Percentiles rank a stretch among this genome's conserved stretches.
These are phyloP conservation scores for Aeminium ludgeri DNA, from an alignment of 495 filamentous ascomycete genomes.

Conservation along the genomic window DNA sequence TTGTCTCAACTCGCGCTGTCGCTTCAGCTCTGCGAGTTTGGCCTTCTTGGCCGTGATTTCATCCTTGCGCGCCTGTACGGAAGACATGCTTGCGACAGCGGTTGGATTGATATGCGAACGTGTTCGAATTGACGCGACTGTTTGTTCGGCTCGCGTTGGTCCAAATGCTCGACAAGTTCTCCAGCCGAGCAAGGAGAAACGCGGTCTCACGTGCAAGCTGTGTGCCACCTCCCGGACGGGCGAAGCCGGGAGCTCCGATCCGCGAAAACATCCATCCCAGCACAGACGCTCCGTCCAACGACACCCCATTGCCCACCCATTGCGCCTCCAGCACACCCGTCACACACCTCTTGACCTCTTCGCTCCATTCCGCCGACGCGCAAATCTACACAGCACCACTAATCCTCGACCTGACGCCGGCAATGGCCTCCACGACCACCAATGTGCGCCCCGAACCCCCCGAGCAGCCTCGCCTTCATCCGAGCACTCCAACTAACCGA, in stretches of 20 bases:
- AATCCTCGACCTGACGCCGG: conserved; percentile 1
- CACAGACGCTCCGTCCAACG: conserved; percentile 1
- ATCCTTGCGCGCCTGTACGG: conserved; percentile 44
- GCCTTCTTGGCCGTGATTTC: conserved; percentile 90
- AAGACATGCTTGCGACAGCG: conserved; percentile 4
- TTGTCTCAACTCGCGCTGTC: conserved; percentile 66
- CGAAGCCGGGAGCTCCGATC: background rate
- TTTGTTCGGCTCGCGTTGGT: background rate
- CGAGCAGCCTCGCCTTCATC: background rate
- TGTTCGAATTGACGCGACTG: background rate
- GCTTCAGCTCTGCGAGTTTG: conserved; percentile 87
- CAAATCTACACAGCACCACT: background rate
- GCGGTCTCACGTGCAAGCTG: too few relatives aligned
- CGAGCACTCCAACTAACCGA: too few relatives aligned
- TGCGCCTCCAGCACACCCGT: background rate
- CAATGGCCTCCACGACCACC: conserved; percentile 36
- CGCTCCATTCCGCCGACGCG: background rate
- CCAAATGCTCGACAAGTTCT: background rate
- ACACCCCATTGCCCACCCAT: background rate
- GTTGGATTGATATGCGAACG: too few relatives aligned
- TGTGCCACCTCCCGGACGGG: background rate
- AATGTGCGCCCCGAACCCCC: conserved; percentile 36
- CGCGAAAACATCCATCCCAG: conserved; percentile 1
- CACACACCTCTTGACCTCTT: background rate
- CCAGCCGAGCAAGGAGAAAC: background rate